Evolutionary conservation across 2,329 filamentous ascomycete species (phyloP), one percentile per base, ranked within the genome.

Genomic region (Epichloe elymi): DNA sequence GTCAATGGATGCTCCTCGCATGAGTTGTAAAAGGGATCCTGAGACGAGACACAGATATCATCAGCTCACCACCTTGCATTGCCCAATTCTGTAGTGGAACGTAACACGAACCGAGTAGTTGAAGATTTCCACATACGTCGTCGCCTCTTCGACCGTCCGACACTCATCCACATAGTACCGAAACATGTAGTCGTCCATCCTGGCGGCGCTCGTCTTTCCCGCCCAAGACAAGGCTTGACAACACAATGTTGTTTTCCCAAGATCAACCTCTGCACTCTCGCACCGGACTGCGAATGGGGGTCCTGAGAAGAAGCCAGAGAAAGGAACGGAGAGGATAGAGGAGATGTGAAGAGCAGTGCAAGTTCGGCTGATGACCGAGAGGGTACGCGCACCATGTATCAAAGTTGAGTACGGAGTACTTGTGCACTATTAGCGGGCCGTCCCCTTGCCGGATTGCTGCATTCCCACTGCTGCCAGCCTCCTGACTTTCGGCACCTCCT

Each of bases 101-200:
- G 15, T 11, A 50, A 12, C 19, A 61, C 74, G 55, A 62, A 80
- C 78, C 60, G 76, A 74, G 57, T 79, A 81, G 56, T 80, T 81
- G 58, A 78, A 71, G 38, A 80, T 76, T 61, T 81, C 75, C 23
- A 81, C 56, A 60, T 78, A 82, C 55, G 67, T 71, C 17, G 76
- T 80, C 50, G 64, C 65, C 62, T 82, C 78, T 3, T 63, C 54
- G 46, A 80, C 74, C 35, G 68, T 66, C 20, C 64, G 69, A 60
- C 75, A 80, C 44, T 70, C 62, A 10, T 67, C 59, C 52, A 81
- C 68, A 58, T 74, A 71, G 35, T 63, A 57, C 54, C 67, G 65
- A 57, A 80, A 80, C 64, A 80, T 71, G 60, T 78, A 80, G 57
- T 80, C 74, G 61, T 81, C 78, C 78, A 81, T 80, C 26, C 53